These are phyloP conservation scores for Cornus florida DNA, from an alignment of 148 eudicot species.

Conservation along the genomic window DNA sequence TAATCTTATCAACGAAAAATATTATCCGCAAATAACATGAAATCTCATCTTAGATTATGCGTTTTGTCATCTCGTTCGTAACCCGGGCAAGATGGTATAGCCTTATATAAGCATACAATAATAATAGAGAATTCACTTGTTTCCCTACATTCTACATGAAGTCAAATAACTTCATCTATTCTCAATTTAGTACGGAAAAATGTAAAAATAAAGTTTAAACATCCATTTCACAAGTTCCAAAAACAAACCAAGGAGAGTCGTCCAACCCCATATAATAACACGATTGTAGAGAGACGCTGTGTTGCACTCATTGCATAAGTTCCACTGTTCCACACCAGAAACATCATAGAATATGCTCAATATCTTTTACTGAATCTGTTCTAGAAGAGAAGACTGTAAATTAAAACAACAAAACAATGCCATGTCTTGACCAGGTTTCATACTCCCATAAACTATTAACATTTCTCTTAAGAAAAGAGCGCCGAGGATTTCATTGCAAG, in stretches of 20 bases:
- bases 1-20: too few species aligned
- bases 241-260: background rate
- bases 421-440: slow-evolving; percentile 20
- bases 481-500: background rate
- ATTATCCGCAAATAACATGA: too few species aligned
- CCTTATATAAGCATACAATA: too few species aligned
- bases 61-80: too few species aligned
- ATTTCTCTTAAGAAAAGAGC: slow-evolving; percentile 22
- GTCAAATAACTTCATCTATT: too few species aligned
- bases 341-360: slow-evolving; percentile 22
- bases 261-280: background rate
- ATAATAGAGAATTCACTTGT: too few species aligned
- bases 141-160: too few species aligned
- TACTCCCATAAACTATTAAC: slow-evolving; percentile 39
- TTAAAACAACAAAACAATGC: slow-evolving; percentile 16
- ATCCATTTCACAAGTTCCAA: background rate
- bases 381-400: slow-evolving; percentile 23
- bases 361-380: background rate
- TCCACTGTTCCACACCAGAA: slow-evolving; percentile 12
- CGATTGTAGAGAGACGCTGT: background rate
- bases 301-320: background rate
- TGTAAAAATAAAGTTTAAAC: too few species aligned
- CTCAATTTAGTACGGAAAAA: too few species aligned
- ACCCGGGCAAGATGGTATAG: too few species aligned
- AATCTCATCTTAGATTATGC: too few species aligned